Evolutionary conservation across 2,329 filamentous ascomycete species (phyloP).

Genomic region (Exophiala aquamarina): DNA sequence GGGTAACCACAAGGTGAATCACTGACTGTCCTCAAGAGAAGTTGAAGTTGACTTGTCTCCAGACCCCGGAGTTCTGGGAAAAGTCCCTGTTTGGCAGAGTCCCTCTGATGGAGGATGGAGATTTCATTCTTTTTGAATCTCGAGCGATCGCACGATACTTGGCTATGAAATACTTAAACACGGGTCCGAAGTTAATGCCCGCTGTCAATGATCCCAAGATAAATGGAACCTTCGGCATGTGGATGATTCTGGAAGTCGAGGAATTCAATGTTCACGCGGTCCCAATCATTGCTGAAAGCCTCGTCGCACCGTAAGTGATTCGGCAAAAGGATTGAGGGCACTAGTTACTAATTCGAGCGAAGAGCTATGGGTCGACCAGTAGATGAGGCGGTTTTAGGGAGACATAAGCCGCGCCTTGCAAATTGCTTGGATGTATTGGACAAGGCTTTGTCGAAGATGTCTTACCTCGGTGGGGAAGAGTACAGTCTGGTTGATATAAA

Average conservation of each 20-base stretch:
- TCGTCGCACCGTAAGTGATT: not conserved
- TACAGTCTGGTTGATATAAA: conserved; percentile 7
- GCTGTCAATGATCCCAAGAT: not conserved
- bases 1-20: conserved; percentile 3
- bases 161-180: conserved; percentile 2
- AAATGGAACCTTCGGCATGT: too few species aligned
- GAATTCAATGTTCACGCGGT: too few species aligned
- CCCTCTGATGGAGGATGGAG: conserved; percentile 5
- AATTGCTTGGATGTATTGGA: conserved; percentile 6
- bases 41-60: not conserved
- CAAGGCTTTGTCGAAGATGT: conserved; percentile 2
- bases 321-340: not conserved
- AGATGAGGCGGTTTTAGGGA: conserved; percentile 1
- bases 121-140: conserved; percentile 7
- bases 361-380: conserved; percentile 1
- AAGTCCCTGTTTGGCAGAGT: conserved; percentile 12
- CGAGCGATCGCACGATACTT: conserved; percentile 10
- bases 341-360: not conserved
- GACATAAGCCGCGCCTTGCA: conserved; percentile 4
- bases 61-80: conserved; percentile 3
- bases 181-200: conserved; percentile 1
- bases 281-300: not conserved
- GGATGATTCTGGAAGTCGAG: too few species aligned
- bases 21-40: not conserved
- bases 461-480: conserved; percentile 4